Conservation (phyloP, 1,139 yeast genomes). For the Suhomyces chickasaworum region DNA sequence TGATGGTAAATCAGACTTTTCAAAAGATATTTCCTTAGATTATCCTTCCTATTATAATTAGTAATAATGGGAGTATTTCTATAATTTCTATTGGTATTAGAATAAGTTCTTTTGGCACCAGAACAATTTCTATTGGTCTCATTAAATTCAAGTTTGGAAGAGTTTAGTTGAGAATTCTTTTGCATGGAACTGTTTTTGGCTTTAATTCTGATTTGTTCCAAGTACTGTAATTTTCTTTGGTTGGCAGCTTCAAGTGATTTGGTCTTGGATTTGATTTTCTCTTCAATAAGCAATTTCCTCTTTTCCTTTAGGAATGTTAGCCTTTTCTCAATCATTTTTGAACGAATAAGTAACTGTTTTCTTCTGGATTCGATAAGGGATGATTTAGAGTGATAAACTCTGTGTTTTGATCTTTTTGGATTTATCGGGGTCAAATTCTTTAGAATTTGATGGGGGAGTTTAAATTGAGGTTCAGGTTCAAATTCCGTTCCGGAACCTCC, state of each 20-base stretch:
- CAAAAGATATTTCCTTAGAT: neutral
- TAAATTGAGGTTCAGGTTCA: neutral
- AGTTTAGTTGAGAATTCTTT: too few relatives aligned
- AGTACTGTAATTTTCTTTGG: slow-evolving; percentile 4
- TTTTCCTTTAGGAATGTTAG: slow-evolving; percentile 4
- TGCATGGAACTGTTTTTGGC: slow-evolving; percentile 2
- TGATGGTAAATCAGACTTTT: slow-evolving; percentile 1
- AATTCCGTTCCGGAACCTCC: neutral
- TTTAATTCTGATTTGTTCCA: slow-evolving; percentile 4
- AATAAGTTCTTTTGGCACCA: too few relatives aligned
- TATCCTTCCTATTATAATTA: neutral
- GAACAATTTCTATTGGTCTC: too few relatives aligned
- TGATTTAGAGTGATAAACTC: neutral
- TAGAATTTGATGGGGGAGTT: slow-evolving; percentile 12
- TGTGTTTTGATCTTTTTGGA: neutral
- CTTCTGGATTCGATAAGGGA: slow-evolving; percentile 2
- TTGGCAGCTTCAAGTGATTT: slow-evolving; percentile 5
- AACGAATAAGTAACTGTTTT: slow-evolving; percentile 7
- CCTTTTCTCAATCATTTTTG: slow-evolving; percentile 7
- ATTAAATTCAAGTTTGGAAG: too few relatives aligned
- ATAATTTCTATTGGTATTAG: too few relatives aligned
- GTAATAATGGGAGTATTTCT: too few relatives aligned
- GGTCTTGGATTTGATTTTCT: slow-evolving; percentile 4
- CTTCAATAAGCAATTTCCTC: slow-evolving; percentile 2
- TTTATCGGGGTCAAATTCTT: slow-evolving; percentile 13